Evolutionary conservation across 2,329 filamentous ascomycete species (phyloP).

Genomic region (Tothia fuscella): DNA sequence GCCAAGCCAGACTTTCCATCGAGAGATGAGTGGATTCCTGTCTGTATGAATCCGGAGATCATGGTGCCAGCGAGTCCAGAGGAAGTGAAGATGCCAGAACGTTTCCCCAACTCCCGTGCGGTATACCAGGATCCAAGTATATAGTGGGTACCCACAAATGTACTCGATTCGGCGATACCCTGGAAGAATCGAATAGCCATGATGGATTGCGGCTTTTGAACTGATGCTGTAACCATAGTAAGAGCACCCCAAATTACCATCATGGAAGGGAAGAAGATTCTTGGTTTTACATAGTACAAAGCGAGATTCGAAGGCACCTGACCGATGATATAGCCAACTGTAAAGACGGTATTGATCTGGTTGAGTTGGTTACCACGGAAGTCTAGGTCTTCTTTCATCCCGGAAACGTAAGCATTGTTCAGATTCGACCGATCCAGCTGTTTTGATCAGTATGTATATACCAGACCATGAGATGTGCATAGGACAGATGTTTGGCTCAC

Average conservation of each 20-base stretch:
- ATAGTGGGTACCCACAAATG: slow-evolving; percentile 47
- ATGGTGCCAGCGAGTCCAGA: slow-evolving; percentile 49
- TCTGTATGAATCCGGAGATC: slow-evolving; percentile 52
- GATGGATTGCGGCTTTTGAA: not conserved
- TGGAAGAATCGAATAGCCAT: slow-evolving; percentile 5
- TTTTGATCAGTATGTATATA: not conserved
- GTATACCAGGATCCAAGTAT: slow-evolving; percentile 52
- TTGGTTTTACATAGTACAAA: slow-evolving; percentile 16
- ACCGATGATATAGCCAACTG: slow-evolving; percentile 20
- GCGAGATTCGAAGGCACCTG: slow-evolving; percentile 21
- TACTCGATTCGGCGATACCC: slow-evolving; percentile 21
- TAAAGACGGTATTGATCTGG: slow-evolving; percentile 20
- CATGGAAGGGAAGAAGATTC: slow-evolving; percentile 2
- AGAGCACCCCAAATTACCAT: not conserved
- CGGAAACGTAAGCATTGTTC: slow-evolving; percentile 21
- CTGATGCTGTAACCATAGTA: not conserved
- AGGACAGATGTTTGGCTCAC: slow-evolving; percentile 7
- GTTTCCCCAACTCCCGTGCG: slow-evolving; percentile 47
- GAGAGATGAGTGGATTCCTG: slow-evolving; percentile 33
- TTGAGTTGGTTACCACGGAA: slow-evolving; percentile 23
- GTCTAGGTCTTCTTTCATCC: slow-evolving; percentile 21
- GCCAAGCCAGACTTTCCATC: slow-evolving; percentile 37
- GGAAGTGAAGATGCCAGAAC: slow-evolving; percentile 49
- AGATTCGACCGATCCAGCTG: slow-evolving; percentile 15
- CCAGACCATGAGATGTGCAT: not conserved